phyloP scores from a whole-genome alignment of 192 early-diverging fungal species.

The Coemansia sp. region DNA sequence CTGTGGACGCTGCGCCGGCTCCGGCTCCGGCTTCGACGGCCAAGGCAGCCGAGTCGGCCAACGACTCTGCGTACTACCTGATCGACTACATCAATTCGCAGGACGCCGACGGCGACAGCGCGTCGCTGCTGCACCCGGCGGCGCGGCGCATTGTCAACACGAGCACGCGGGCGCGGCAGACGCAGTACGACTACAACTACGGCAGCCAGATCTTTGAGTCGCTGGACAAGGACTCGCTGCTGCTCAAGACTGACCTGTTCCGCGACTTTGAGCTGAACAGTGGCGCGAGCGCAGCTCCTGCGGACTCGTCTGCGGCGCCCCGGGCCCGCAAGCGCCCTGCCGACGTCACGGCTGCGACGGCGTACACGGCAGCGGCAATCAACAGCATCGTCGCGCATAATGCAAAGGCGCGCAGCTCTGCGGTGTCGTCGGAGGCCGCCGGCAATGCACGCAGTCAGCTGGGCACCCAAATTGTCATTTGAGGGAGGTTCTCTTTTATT shows the following conservation, averaged over 20 bases:
- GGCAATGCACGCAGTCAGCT: conserved; percentile 21
- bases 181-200: conserved; percentile 51
- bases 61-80: conserved; percentile 42
- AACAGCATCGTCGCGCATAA: conserved; percentile 47
- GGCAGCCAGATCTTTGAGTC: conserved; percentile 53
- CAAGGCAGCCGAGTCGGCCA: conserved; percentile 6
- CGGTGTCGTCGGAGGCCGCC: conserved; percentile 8
- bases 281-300: neutral
- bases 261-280: conserved; percentile 10
- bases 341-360: conserved; percentile 37
- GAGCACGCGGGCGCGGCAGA: conserved; percentile 45
- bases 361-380: conserved; percentile 42
- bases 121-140: conserved; percentile 2
- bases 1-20: conserved; percentile 3
- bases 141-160: conserved; percentile 43
- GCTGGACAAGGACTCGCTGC: conserved; percentile 38
- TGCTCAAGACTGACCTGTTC: conserved; percentile 46
- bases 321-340: conserved; percentile 22
- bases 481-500: neutral
- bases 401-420: conserved; percentile 28
- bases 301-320: neutral
- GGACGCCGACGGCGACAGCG: conserved; percentile 1
- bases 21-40: neutral
- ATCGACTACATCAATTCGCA: conserved; percentile 48
- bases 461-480: conserved; percentile 10